Percentiles rank a stretch among this genome's conserved stretches.
Conservation (phyloP, 2,329 filamentous ascomycete genomes). For the Laburnicola sp. region DNA sequence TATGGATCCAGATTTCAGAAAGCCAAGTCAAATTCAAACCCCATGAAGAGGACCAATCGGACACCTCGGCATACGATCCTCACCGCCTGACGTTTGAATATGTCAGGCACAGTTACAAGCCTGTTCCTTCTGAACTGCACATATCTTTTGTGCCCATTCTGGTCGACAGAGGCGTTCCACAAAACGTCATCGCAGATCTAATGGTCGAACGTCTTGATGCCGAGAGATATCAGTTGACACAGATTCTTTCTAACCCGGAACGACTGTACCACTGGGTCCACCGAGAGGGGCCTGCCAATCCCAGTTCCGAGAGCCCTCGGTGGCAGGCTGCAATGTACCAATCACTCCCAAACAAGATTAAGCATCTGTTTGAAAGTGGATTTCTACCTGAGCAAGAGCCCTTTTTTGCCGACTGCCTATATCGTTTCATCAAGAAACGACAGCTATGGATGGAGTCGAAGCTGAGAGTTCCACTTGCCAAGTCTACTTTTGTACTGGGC, state of each 20-base stretch:
- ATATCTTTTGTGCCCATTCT: constrained; percentile 70
- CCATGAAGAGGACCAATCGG: constrained; percentile 50
- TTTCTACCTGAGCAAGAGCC: constrained; percentile 58
- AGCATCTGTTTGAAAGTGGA: constrained; percentile 49
- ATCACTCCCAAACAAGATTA: constrained; percentile 30
- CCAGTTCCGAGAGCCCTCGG: constrained; percentile 16
- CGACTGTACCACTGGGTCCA: constrained; percentile 56
- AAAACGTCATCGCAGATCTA: constrained; percentile 52
- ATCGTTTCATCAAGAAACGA: constrained; percentile 54
- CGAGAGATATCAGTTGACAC: constrained; percentile 58
- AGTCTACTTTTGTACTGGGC: constrained; percentile 67
- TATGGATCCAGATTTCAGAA: constrained; percentile 66
- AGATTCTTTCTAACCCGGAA: constrained; percentile 56
- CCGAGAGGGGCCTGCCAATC: constrained; percentile 32
- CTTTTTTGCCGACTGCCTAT: constrained; percentile 56
- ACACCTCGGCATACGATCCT: constrained; percentile 48
- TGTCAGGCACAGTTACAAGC: constrained; percentile 51
- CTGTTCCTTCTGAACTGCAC: constrained; percentile 63
- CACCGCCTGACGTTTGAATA: constrained; percentile 69
- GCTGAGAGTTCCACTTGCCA: constrained; percentile 63
- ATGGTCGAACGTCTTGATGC: constrained; percentile 55
- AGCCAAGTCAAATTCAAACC: constrained; percentile 70
- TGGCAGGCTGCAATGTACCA: constrained; percentile 35
- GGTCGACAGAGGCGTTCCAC: constrained; percentile 59
- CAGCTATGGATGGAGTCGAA: constrained; percentile 59